Conservation (phyloP, 306 rosid species). For the Rosa multiflora region DNA sequence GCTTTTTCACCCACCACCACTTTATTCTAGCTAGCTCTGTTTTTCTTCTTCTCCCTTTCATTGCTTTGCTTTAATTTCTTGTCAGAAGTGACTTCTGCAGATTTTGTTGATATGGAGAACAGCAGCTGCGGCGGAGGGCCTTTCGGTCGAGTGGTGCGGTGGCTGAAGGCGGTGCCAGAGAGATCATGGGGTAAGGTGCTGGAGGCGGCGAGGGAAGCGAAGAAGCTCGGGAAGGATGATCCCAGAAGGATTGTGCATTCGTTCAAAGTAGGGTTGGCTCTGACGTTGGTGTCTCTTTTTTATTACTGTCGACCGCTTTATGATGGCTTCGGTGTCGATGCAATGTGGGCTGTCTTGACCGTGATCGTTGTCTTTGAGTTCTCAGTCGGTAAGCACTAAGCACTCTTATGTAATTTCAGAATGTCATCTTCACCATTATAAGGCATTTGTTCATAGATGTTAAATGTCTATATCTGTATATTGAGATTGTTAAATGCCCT, state of each 20-base stretch:
- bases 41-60: background rate
- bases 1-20: background rate
- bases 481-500: no score
- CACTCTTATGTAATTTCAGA: background rate
- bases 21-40: background rate
- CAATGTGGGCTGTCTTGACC: constrained; percentile 35
- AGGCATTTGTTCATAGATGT: background rate
- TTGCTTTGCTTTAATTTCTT: background rate
- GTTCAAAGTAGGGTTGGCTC: constrained; percentile 35
- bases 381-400: constrained; percentile 22
- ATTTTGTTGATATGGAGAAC: background rate
- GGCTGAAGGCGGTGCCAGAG: background rate
- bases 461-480: no score
- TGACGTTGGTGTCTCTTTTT: constrained; percentile 29
- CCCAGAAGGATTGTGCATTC: constrained; percentile 30
- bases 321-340: constrained; percentile 27
- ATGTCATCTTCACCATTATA: background rate
- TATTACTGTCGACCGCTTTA: constrained; percentile 26
- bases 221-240: constrained; percentile 28
- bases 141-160: background rate
- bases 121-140: background rate
- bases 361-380: constrained; percentile 30
- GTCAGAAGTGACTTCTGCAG: background rate
- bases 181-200: background rate
- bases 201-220: background rate